Conservation (phyloP, 1,284 basidiomycete species). For the Puccinia hordei region DNA sequence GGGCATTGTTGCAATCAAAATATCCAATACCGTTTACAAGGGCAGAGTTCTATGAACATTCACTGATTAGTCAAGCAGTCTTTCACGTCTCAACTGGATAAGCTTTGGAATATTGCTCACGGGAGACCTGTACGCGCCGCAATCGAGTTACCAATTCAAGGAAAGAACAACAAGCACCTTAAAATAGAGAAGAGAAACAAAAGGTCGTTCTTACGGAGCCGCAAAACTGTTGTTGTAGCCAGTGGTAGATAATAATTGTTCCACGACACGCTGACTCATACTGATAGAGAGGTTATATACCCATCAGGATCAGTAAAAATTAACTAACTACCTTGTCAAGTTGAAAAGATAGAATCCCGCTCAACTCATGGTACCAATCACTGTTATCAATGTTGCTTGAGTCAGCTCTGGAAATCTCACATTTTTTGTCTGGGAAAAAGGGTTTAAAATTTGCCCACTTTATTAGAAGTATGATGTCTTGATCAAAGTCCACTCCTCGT, state of each 20-base stretch:
- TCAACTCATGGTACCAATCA: conserved; percentile 50
- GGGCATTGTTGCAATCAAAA: conserved; percentile 36
- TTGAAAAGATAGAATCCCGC: not conserved
- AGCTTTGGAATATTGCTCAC: conserved; percentile 1
- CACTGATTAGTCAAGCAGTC: not conserved
- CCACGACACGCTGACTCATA: conserved; percentile 10
- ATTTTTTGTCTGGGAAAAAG: not conserved
- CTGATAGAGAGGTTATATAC: not conserved
- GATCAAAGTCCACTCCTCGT: conserved; percentile 35
- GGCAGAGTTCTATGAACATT: conserved; percentile 22
- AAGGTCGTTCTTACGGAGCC: conserved; percentile 61
- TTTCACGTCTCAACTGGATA: not conserved
- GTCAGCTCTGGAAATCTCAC: not conserved
- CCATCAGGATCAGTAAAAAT: not conserved
- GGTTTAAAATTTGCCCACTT: conserved; percentile 6
- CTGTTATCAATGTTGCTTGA: not conserved
- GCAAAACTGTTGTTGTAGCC: conserved; percentile 56
- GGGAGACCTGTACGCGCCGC: conserved; percentile 58
- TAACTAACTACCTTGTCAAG: not conserved
- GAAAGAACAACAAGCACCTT: not conserved
- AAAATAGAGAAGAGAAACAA: conserved; percentile 50
- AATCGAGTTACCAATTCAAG: conserved; percentile 58
- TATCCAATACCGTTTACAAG: conserved; percentile 41
- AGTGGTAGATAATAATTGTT: conserved; percentile 49
- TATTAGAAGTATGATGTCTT: conserved; percentile 35